Evolutionary conservation across 331 rosid species (phyloP).

Genomic region (Quercus phellos): DNA sequence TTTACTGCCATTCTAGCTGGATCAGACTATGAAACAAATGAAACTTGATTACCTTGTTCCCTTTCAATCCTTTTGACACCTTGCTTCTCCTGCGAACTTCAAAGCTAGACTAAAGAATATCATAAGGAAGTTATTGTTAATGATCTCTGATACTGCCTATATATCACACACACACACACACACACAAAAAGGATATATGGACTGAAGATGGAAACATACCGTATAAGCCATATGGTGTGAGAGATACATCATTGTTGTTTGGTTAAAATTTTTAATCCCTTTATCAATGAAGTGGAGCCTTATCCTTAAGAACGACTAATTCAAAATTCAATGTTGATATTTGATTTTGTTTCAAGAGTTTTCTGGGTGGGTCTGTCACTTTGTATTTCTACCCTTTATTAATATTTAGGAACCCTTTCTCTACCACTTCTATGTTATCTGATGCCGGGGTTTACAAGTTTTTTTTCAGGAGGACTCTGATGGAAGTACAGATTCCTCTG

Average conservation of each 20-base stretch:
- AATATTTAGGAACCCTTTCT: not conserved
- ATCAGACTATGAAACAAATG: not conserved
- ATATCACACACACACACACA: too few species aligned
- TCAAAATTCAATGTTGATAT: not conserved
- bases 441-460: constrained; percentile 24
- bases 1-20: not conserved
- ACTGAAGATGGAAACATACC: not conserved
- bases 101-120: not conserved
- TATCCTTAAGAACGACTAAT: not conserved
- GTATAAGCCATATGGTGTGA: not conserved
- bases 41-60: not conserved
- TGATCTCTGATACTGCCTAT: too few species aligned
- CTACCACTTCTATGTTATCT: not conserved
- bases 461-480: constrained; percentile 62
- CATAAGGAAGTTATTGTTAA: too few species aligned
- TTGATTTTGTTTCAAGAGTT: not conserved
- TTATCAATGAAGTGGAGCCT: not conserved
- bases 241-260: not conserved
- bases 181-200: not conserved
- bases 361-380: not conserved
- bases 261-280: not conserved
- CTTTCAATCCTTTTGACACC: not conserved
- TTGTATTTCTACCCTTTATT: not conserved
- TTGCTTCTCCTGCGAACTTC: not conserved
- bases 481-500: constrained; percentile 57